phyloP scores from a whole-genome alignment of 192 early-diverging fungal genomes.

The Coemansia sp. region DNA sequence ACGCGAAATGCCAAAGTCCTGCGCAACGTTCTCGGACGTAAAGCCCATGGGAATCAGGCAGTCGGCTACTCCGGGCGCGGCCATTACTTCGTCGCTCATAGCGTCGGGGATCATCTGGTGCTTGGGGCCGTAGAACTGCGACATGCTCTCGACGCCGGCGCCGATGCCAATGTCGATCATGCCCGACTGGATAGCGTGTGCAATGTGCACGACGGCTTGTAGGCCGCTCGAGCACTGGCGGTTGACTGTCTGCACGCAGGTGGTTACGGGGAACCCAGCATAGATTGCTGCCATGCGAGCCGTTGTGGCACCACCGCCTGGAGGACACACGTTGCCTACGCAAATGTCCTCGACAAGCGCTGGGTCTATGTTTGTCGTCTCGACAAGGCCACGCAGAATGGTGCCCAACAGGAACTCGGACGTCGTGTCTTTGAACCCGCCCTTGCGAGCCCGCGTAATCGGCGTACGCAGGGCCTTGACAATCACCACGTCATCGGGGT shows the following conservation, averaged over 20 bases:
- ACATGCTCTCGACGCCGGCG: constrained; percentile 93
- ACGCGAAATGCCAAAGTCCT: constrained; percentile 81
- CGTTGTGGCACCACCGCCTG: constrained; percentile 84
- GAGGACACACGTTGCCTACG: constrained; percentile 89
- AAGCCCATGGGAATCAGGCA: constrained; percentile 88
- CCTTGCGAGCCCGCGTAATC: constrained; percentile 86
- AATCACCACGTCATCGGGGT: constrained; percentile 90
- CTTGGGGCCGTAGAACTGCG: constrained; percentile 78
- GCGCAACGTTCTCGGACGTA: constrained; percentile 96
- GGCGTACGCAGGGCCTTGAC: constrained; percentile 86
- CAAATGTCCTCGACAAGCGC: constrained; percentile 86
- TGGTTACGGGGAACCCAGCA: constrained; percentile 85
- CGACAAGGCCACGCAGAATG: constrained; percentile 72
- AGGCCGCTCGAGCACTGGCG: constrained; percentile 93
- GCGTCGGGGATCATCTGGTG: constrained; percentile 65
- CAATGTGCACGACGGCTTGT: constrained; percentile 83
- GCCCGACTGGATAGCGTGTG: constrained; percentile 82
- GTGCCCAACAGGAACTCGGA: constrained; percentile 76
- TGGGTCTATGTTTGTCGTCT: constrained; percentile 80
- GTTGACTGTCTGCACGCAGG: constrained; percentile 83
- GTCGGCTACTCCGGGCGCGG: constrained; percentile 70
- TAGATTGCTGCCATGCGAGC: constrained; percentile 89
- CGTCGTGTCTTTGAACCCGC: constrained; percentile 87
- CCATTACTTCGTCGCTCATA: constrained; percentile 72
- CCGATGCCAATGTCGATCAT: constrained; percentile 91